These are phyloP conservation scores for Basidiobolus meristosporus DNA, from an alignment of 371 early-diverging fungal genomes.

Conservation along the genomic window DNA sequence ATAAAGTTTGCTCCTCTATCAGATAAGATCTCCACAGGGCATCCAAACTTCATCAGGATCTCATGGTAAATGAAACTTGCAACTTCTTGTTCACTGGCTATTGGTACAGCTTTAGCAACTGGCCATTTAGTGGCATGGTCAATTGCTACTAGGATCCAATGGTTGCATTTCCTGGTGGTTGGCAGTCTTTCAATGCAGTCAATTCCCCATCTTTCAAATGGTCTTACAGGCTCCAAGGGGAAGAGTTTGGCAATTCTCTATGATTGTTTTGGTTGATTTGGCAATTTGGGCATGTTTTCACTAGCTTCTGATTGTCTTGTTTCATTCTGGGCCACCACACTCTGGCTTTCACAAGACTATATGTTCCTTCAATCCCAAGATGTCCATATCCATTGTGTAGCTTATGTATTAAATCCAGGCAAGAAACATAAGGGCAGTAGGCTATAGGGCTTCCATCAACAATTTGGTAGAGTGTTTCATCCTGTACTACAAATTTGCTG, in stretches of 20 bases:
- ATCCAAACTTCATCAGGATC: too few relatives aligned
- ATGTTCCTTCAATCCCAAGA: not conserved
- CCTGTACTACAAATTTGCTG: too few relatives aligned
- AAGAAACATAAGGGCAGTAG: too few relatives aligned
- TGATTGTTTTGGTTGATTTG: not conserved
- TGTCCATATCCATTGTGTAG: not conserved
- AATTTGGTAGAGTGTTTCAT: too few relatives aligned
- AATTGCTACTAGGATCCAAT: constrained; percentile 16
- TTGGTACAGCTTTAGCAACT: too few relatives aligned
- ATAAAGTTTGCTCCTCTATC: too few relatives aligned
- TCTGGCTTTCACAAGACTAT: not conserved
- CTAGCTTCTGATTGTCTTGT: not conserved
- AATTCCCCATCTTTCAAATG: constrained; percentile 11
- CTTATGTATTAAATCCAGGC: too few relatives aligned
- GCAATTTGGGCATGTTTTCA: not conserved
- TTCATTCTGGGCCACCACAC: not conserved
- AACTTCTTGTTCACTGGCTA: too few relatives aligned
- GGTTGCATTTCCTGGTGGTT: constrained; percentile 7
- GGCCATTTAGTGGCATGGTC: constrained; percentile 19
- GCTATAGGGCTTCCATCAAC: too few relatives aligned
- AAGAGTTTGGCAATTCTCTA: too few relatives aligned
- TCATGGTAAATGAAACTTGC: too few relatives aligned
- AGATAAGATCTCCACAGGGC: too few relatives aligned
- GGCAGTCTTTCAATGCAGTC: constrained; percentile 17
- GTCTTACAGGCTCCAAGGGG: not conserved